Percentiles rank a stretch among this genome's conserved stretches.
Conservation (phyloP, 768 basidiomycete species). For the Butyriboletus loyo region DNA sequence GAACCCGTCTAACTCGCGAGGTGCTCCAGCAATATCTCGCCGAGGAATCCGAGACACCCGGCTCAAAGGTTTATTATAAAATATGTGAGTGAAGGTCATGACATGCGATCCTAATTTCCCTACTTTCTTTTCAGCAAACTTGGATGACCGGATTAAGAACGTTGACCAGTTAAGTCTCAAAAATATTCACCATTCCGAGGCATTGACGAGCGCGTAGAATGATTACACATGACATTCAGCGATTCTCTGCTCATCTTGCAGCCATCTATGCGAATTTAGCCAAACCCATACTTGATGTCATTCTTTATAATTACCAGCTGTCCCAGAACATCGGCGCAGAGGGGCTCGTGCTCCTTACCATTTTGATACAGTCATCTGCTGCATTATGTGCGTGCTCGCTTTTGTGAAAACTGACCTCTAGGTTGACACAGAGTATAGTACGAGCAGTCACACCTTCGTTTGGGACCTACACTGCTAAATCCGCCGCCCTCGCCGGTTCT, state of each 20-base stretch:
- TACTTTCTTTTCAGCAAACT: constrained; percentile 57
- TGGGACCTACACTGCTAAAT: constrained; percentile 84
- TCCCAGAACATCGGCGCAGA: constrained; percentile 94
- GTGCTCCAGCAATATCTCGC: constrained; percentile 85
- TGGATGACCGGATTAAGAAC: constrained; percentile 95
- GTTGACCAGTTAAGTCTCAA: constrained; percentile 73
- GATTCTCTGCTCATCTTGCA: constrained; percentile 85
- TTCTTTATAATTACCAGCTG: constrained; percentile 94
- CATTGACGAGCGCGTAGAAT: constrained; percentile 49
- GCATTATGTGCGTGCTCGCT: constrained; percentile 61
- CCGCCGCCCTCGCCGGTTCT: constrained; percentile 84
- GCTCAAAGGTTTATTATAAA: constrained; percentile 92
- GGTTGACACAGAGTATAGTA: constrained; percentile 46
- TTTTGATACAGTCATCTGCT: constrained; percentile 82
- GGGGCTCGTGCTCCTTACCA: constrained; percentile 76
- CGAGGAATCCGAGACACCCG: constrained; percentile 55
- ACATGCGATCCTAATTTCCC: constrained; percentile 1
- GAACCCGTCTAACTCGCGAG: constrained; percentile 80
- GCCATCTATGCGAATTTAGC: constrained; percentile 94
- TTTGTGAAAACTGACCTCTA: not conserved
- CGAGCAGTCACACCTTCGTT: constrained; percentile 88
- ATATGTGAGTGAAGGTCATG: constrained; percentile 52
- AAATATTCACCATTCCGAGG: not conserved
- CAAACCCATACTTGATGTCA: constrained; percentile 89
- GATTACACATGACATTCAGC: constrained; percentile 94